Conservation (phyloP, 768 basidiomycete genomes). For the Ephemerocybe angulata region DNA sequence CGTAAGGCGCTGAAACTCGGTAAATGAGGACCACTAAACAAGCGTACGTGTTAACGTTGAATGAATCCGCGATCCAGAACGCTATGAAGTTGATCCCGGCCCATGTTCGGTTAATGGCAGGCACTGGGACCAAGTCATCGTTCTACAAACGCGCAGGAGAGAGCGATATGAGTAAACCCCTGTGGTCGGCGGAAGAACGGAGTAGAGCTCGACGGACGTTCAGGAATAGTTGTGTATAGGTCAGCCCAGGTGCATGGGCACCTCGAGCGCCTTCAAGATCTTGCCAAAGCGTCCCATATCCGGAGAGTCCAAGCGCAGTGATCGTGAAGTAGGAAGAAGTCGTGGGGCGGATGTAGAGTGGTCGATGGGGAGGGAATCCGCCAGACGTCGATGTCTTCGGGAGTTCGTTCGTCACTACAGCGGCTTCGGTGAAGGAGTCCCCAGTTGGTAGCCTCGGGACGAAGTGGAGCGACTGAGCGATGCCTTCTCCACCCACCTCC, state of each 20-base stretch:
- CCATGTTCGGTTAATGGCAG: constrained; percentile 63
- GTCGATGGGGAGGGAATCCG: too few species aligned
- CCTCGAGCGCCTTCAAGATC: constrained; percentile 36
- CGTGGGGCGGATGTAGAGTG: background rate
- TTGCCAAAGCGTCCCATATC: constrained; percentile 32
- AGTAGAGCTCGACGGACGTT: constrained; percentile 34
- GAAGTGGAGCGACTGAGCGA: too few species aligned
- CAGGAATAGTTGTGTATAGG: constrained; percentile 55
- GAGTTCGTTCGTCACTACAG: too few species aligned
- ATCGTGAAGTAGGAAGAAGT: background rate
- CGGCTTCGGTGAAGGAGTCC: too few species aligned
- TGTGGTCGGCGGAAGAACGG: background rate
- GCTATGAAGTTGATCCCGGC: constrained; percentile 59
- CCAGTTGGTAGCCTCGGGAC: too few species aligned
- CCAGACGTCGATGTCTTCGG: too few species aligned
- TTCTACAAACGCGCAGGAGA: constrained; percentile 39
- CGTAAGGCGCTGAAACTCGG: constrained; percentile 2
- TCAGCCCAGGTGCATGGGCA: constrained; percentile 51
- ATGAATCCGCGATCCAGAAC: constrained; percentile 79
- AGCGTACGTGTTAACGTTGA: constrained; percentile 72
- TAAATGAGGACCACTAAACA: background rate
- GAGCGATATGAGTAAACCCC: background rate
- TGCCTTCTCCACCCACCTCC: too few species aligned
- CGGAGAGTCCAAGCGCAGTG: background rate
- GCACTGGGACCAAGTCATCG: constrained; percentile 69